Percentiles rank a stretch among this genome's conserved stretches.
Evolutionary conservation across 768 basidiomycete genomes (phyloP).

Genomic region (Ramaria rubella): DNA sequence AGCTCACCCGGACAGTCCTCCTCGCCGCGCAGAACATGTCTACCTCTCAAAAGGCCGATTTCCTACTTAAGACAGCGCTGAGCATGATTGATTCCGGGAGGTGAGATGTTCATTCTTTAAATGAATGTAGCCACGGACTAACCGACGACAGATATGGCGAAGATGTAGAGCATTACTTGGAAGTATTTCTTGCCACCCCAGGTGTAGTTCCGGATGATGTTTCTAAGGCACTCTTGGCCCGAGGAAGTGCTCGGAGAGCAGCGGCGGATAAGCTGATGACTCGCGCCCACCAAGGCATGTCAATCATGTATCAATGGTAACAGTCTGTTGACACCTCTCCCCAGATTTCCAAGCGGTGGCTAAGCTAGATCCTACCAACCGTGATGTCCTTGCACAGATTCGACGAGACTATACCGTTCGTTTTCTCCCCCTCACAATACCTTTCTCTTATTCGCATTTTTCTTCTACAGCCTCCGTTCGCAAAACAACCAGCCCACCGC

Average conservation of each 20-base stretch:
- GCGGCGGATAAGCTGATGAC: slow-evolving; percentile 49
- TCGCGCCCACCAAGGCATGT: slow-evolving; percentile 54
- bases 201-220: slow-evolving; percentile 45
- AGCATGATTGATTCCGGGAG: slow-evolving; percentile 43
- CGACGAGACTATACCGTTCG: slow-evolving; percentile 44
- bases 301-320: background rate
- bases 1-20: slow-evolving; percentile 45
- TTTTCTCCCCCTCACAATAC: background rate
- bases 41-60: slow-evolving; percentile 39
- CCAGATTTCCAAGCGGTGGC: slow-evolving; percentile 57
- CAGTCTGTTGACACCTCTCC: background rate
- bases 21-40: slow-evolving; percentile 43
- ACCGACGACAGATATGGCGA: slow-evolving; percentile 44
- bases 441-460: background rate
- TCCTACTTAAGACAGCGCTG: slow-evolving; percentile 45
- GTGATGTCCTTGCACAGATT: slow-evolving; percentile 41
- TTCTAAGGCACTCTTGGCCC: slow-evolving; percentile 48
- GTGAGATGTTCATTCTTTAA: slow-evolving; percentile 27
- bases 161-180: slow-evolving; percentile 59
- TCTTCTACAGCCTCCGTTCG: slow-evolving; percentile 23
- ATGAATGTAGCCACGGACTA: background rate
- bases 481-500: slow-evolving; percentile 50
- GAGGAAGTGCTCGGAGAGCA: slow-evolving; percentile 52
- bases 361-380: slow-evolving; percentile 54
- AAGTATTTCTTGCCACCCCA: slow-evolving; percentile 59